Evolutionary conservation across 2,329 filamentous ascomycete genomes (phyloP).

Genomic region (Venturia pyrina): DNA sequence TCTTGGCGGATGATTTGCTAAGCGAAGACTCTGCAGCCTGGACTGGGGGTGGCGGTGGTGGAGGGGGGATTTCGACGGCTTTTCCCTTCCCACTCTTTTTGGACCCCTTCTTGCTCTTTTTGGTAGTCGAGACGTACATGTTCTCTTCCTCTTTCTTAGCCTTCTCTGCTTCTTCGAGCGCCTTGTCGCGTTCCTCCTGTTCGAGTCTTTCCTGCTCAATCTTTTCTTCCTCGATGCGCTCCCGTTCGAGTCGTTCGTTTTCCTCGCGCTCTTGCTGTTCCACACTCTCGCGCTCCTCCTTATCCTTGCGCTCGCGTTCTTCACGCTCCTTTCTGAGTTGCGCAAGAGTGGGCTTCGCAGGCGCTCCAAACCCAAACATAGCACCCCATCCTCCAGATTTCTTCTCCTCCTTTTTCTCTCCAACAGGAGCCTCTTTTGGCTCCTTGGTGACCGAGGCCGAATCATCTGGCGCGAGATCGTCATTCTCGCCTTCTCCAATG

Average conservation of each 20-base stretch:
- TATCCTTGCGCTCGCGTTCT: constrained; percentile 35
- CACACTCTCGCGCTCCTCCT: constrained; percentile 28
- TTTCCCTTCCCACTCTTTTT: constrained; percentile 18
- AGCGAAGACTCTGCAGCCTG: constrained; percentile 14
- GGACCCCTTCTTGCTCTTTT: constrained; percentile 20
- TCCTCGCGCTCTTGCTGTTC: constrained; percentile 20
- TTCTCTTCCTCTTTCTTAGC: constrained; percentile 15
- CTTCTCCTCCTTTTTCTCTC: constrained; percentile 8
- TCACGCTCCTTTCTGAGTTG: constrained; percentile 17
- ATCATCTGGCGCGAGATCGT: constrained; percentile 10
- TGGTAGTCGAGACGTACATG: constrained; percentile 8
- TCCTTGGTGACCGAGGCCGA: constrained; percentile 8
- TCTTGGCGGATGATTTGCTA: constrained; percentile 24
- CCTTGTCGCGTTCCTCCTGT: constrained; percentile 16
- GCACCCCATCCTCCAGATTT: background rate
- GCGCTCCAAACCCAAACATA: constrained; percentile 4
- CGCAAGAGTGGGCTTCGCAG: background rate
- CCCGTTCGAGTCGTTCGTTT: constrained; percentile 19
- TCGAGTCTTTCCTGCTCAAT: constrained; percentile 23
- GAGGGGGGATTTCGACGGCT: constrained; percentile 15
- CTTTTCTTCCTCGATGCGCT: constrained; percentile 22
- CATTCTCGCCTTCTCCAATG: constrained; percentile 1
- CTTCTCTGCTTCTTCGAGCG: constrained; percentile 21
- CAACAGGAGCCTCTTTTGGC: background rate
- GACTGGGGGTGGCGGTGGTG: constrained; percentile 19